A percentile compares a stretch with the other conserved stretches of the same genome.
Evolutionary conservation across 805 yeast species (phyloP).

Genomic region (Scheffersomyces coipomensis): DNA sequence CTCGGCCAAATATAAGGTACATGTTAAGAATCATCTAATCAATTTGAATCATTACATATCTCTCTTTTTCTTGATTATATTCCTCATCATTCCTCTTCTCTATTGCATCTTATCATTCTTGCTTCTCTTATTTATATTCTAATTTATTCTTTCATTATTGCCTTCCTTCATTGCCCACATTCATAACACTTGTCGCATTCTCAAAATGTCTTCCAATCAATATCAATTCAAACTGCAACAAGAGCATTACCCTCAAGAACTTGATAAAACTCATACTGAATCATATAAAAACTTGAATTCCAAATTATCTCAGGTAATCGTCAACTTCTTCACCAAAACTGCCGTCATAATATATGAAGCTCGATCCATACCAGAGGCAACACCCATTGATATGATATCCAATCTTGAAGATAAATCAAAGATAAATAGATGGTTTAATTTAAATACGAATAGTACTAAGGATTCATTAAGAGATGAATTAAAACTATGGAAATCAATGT

Average conservation of each 20-base stretch:
- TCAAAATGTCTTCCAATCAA: no score
- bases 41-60: no score
- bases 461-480: slow-evolving; percentile 53
- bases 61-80: no score
- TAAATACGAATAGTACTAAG: slow-evolving; percentile 40
- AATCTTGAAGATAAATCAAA: slow-evolving; percentile 20
- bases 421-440: slow-evolving; percentile 63
- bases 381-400: slow-evolving; percentile 9
- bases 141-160: no score
- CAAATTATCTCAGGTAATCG: slow-evolving; percentile 44
- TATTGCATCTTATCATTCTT: no score
- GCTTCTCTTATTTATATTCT: no score
- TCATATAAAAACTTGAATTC: slow-evolving; percentile 25
- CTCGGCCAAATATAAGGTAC: no score
- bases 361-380: slow-evolving; percentile 27
- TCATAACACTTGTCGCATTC: no score
- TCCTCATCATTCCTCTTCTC: no score
- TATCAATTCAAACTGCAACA: slow-evolving; percentile 1
- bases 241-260: not conserved
- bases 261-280: slow-evolving; percentile 6
- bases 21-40: no score
- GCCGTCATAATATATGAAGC: slow-evolving; percentile 56
- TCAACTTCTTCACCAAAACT: slow-evolving; percentile 65
- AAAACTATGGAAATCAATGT: slow-evolving; percentile 54
- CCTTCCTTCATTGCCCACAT: no score